phyloP scores from a whole-genome alignment of 1,284 basidiomycete genomes.

The Rhodotorula sp. region DNA sequence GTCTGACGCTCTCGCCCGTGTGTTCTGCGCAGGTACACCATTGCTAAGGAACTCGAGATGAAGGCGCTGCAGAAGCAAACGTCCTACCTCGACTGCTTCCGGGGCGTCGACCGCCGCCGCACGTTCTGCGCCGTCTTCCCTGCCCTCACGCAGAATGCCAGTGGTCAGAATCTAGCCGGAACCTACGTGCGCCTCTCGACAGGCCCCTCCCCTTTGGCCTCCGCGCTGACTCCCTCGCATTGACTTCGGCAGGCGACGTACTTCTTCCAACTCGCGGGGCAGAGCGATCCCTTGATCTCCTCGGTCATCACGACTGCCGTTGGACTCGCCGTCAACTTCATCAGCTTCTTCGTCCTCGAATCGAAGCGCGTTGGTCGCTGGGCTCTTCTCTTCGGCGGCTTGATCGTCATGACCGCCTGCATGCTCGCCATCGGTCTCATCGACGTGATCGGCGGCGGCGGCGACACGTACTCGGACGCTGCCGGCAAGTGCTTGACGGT shows the following conservation, averaged over 20 bases:
- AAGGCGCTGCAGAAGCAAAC: slow-evolving; percentile 15
- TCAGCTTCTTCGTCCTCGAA: slow-evolving; percentile 41
- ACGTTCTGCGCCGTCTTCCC: slow-evolving; percentile 38
- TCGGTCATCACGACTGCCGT: slow-evolving; percentile 33
- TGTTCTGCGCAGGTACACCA: slow-evolving; percentile 20
- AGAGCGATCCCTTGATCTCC: slow-evolving; percentile 30
- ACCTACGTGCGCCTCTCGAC: not conserved
- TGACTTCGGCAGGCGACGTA: not conserved
- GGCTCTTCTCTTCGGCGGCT: slow-evolving; percentile 30
- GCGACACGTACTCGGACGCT: slow-evolving; percentile 11
- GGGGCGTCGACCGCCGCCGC: not conserved
- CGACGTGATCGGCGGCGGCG: slow-evolving; percentile 9
- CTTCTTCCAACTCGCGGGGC: slow-evolving; percentile 39
- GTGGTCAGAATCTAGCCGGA: slow-evolving; percentile 32
- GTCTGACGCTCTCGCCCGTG: too few relatives aligned
- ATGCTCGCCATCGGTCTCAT: slow-evolving; percentile 33
- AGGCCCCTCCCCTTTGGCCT: accelerated
- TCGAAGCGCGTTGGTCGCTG: slow-evolving; percentile 21
- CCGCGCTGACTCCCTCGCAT: not conserved
- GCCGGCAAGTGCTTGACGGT: slow-evolving; percentile 25
- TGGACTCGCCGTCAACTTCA: slow-evolving; percentile 33
- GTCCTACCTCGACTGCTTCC: slow-evolving; percentile 8
- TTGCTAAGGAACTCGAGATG: slow-evolving; percentile 34
- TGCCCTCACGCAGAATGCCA: slow-evolving; percentile 34
- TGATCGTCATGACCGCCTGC: slow-evolving; percentile 34